Base-by-base conservation (phyloP, 106 monocot species). In the Agapanthus africanus region DNA sequence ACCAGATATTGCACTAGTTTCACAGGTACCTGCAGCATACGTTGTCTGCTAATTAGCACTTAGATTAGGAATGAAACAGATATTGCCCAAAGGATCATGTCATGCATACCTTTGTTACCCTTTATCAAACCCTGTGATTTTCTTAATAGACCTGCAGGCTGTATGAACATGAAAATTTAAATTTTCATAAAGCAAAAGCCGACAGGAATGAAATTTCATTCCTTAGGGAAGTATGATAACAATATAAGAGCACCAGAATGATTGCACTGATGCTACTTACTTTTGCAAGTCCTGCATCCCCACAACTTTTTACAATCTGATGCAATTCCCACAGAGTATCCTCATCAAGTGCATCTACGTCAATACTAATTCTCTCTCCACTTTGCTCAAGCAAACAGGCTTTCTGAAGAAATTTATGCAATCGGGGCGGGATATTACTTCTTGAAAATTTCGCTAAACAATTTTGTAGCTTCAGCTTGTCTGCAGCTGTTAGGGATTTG, bases 301-400 rank as follows among this genome's bases (percentile, higher is more conserved):
- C 19, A 32, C 2, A 57, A 65, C 54, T 59, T n/a, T 19, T 71
- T 6, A 66, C 16, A 26, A 67, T 59, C 16, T 72, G 65, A 32
- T 78, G 71, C 66, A 78, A 60, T 38, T 78, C 35, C 65, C 52
- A 65, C n/a, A 71, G 26, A 54, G 57, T 67, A 8, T 57, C 66
- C 6, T 72, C 78, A 78, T 77, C 70, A 54, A 71, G 7, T 31
- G 26, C 32, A 77, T 71, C 51, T n/a, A 70, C 64, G n/a, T 71
- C 51, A 18, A 77, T 9, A 22, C 46, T 16, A 37, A 71, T 32
- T 54, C 11, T 38, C 13, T 76, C 50, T 37, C 46, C 50, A 47
- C 7, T 70, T 39, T 52, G 26, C 40, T 37, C 37, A 65, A 64
- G 49, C 18, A 54, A 14, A 51, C 38, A 51, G 30, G 37, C 54